These are phyloP conservation scores for Hymenoscyphus occultus DNA, from an alignment of 2,329 filamentous ascomycete genomes.

Conservation along the genomic window DNA sequence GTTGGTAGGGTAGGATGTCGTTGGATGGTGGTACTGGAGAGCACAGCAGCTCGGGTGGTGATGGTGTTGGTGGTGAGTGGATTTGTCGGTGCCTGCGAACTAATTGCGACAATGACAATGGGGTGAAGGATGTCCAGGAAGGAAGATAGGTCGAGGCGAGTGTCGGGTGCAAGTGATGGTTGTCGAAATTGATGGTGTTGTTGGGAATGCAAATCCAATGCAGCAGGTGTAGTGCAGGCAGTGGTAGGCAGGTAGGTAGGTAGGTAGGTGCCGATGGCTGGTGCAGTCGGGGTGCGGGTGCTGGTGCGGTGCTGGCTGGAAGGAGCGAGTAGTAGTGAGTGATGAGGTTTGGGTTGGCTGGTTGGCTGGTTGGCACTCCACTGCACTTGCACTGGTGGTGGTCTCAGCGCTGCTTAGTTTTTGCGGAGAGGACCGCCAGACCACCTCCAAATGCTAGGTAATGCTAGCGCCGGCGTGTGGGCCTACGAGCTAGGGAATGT, in stretches of 20 bases:
- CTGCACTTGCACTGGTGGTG: background rate
- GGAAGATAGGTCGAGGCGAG: background rate
- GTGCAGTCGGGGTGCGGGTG: too few species aligned
- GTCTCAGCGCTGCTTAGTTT: background rate
- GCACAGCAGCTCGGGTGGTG: background rate
- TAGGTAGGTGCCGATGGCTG: too few species aligned
- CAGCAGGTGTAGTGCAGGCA: background rate
- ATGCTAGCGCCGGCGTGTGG: background rate
- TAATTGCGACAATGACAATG: background rate
- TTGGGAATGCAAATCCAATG: background rate
- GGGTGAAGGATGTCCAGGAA: background rate
- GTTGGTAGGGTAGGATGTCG: background rate
- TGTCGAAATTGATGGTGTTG: conserved; percentile 1
- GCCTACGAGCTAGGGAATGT: background rate
- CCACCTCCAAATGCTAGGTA: background rate
- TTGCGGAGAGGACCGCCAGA: background rate
- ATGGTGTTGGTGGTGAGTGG: background rate
- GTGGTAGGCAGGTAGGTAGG: background rate
- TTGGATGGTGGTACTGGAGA: background rate
- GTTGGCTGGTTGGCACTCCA: too few species aligned
- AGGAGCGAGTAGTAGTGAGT: background rate
- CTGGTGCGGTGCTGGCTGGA: too few species aligned
- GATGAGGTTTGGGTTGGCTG: background rate
- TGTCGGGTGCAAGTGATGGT: background rate
- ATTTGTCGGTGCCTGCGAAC: background rate